Percentiles rank a stretch among this genome's conserved stretches.
Evolutionary conservation across 345 rosid genomes (phyloP).

Genomic region (Syzygium grande): DNA sequence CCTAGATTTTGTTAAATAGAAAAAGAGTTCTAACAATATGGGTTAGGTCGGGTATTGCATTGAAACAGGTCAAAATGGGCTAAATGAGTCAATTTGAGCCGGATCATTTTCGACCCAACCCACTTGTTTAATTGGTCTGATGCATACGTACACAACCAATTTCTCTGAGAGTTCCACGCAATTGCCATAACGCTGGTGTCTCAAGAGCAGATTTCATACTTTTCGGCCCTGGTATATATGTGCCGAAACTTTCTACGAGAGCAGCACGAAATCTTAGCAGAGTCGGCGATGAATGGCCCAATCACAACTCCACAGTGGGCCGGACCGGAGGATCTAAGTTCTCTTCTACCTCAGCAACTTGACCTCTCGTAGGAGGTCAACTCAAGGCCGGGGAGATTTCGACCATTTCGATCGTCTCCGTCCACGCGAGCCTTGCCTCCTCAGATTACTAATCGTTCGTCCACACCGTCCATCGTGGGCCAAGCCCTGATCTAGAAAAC

Average conservation of each 20-base stretch:
- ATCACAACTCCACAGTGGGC: background rate
- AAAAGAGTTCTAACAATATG: no score
- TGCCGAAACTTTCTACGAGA: background rate
- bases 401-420: background rate
- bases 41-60: no score
- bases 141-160: background rate
- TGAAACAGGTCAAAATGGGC: no score
- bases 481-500: background rate
- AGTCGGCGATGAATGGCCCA: background rate
- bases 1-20: no score
- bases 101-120: no score
- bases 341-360: background rate
- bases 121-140: no score
- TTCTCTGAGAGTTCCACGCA: background rate
- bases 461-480: background rate
- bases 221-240: background rate
- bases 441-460: background rate
- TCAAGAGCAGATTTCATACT: background rate
- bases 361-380: background rate
- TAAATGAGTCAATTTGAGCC: no score
- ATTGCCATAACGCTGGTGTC: accelerated
- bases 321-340: background rate
- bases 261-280: background rate
- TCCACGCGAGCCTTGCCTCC: background rate
- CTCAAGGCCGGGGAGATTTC: background rate